These are phyloP conservation scores for Xerocomellus dryophilus DNA, from an alignment of 768 basidiomycete species.

Conservation along the genomic window DNA sequence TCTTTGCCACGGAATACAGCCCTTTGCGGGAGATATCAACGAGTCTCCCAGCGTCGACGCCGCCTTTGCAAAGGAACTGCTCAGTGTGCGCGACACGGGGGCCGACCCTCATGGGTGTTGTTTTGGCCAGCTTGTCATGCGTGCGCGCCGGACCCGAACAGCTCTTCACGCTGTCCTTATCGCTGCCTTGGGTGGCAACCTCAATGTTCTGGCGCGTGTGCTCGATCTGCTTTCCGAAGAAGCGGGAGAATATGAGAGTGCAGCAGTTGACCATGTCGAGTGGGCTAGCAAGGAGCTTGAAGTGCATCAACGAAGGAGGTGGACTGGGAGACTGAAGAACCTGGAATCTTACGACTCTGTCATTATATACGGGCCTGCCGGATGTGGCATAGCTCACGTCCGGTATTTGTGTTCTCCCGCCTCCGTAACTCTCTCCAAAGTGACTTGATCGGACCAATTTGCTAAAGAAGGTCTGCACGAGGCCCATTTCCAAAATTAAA, in stretches of 20 bases:
- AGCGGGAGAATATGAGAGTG: constrained; percentile 22
- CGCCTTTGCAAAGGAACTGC: constrained; percentile 34
- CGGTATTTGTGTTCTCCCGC: constrained; percentile 16
- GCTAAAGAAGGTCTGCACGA: constrained; percentile 25
- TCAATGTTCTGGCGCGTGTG: constrained; percentile 21
- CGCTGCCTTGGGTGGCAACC: constrained; percentile 18
- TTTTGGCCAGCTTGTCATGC: constrained; percentile 23
- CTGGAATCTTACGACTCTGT: constrained; percentile 2
- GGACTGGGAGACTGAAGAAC: constrained; percentile 10
- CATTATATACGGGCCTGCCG: constrained; percentile 24
- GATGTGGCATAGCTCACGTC: constrained; percentile 15
- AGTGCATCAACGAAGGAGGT: constrained; percentile 22
- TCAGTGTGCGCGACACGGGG: constrained; percentile 37
- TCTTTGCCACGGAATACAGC: constrained; percentile 31
- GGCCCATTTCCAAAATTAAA: constrained; percentile 28
- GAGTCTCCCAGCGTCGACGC: constrained; percentile 35
- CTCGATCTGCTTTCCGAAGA: constrained; percentile 21
- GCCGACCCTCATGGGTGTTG: constrained; percentile 26
- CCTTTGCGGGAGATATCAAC: constrained; percentile 34
- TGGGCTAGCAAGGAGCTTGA: constrained; percentile 20
- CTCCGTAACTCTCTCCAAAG: constrained; percentile 15
- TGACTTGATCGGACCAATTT: constrained; percentile 16
- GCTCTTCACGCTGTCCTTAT: constrained; percentile 29
- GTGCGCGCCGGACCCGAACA: constrained; percentile 35
- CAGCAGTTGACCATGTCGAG: constrained; percentile 28